These are phyloP conservation scores for Chaetomium sp. DNA, from an alignment of 2,329 filamentous ascomycete genomes.

Conservation along the genomic window DNA sequence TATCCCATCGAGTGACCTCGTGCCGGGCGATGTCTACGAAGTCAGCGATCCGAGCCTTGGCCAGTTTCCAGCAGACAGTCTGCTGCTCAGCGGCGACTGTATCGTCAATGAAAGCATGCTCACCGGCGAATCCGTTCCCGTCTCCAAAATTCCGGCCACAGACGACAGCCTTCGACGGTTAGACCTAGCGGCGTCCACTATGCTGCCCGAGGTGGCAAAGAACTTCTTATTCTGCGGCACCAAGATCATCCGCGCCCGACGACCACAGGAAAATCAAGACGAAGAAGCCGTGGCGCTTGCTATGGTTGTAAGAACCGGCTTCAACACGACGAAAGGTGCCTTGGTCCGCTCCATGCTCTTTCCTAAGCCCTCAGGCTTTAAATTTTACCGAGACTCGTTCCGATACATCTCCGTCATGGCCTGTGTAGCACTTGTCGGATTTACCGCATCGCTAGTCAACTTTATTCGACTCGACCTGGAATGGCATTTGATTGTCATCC, in stretches of 20 bases:
- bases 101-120: conserved; percentile 99
- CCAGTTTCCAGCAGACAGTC: conserved; percentile 86
- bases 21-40: conserved; percentile 95
- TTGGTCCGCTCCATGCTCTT: conserved; percentile 97
- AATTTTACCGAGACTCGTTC: conserved; percentile 96
- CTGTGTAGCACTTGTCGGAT: conserved; percentile 75
- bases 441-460: conserved; percentile 86
- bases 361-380: conserved; percentile 96
- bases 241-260: conserved; percentile 83
- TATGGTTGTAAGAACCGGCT: conserved; percentile 88
- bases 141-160: conserved; percentile 81
- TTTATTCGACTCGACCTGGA: conserved; percentile 78
- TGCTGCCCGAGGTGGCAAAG: conserved; percentile 74
- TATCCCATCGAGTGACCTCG: conserved; percentile 77
- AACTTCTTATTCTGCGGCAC: conserved; percentile 94
- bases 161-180: conserved; percentile 72
- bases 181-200: conserved; percentile 71
- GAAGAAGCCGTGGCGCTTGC: conserved; percentile 88
- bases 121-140: conserved; percentile 92
- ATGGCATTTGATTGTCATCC: conserved; percentile 86
- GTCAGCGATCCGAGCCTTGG: conserved; percentile 85
- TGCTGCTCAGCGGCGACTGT: conserved; percentile 87
- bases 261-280: conserved; percentile 77
- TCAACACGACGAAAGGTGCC: conserved; percentile 95
- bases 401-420: conserved; percentile 97